These are phyloP conservation scores for Craterostigma plantagineum DNA, from an alignment of 257 asterid species.

Conservation along the genomic window DNA sequence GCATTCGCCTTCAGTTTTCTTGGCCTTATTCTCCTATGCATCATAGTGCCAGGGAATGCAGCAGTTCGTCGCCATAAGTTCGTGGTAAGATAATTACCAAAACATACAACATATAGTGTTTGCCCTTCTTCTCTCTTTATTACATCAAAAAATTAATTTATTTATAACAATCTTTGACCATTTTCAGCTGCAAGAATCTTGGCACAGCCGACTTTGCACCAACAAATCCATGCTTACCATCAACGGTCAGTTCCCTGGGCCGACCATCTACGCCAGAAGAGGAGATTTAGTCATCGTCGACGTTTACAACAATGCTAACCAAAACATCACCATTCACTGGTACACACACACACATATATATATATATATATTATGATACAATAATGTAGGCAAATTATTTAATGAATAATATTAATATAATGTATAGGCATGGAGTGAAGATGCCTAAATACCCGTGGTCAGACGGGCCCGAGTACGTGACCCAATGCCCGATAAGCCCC, in stretches of 20 bases:
- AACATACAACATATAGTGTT: no score
- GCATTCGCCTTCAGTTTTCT: no score
- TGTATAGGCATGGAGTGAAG: conserved; percentile 35
- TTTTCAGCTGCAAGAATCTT: conserved; percentile 12
- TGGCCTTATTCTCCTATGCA: no score
- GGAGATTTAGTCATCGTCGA: conserved; percentile 19
- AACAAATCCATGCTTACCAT: conserved; percentile 24
- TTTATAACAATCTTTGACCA: no score
- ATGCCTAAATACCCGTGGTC: conserved; percentile 38
- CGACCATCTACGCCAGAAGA: conserved; percentile 12
- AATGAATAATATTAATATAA: background rate
- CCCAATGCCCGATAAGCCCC: conserved; percentile 36
- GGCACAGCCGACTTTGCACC: conserved; percentile 15
- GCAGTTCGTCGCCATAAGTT: background rate
- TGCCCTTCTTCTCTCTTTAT: no score
- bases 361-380: background rate
- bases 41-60: background rate
- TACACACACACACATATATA: background rate
- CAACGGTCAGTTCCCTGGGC: conserved; percentile 32
- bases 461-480: conserved; percentile 36
- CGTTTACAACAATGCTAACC: conserved; percentile 13
- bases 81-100: background rate
- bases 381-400: background rate
- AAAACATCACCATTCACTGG: conserved; percentile 28
- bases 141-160: no score